Percentiles rank a stretch among this genome's conserved stretches.
These are phyloP conservation scores for Stygiomarasmius scandens DNA, from an alignment of 1,284 basidiomycete genomes.

Conservation along the genomic window DNA sequence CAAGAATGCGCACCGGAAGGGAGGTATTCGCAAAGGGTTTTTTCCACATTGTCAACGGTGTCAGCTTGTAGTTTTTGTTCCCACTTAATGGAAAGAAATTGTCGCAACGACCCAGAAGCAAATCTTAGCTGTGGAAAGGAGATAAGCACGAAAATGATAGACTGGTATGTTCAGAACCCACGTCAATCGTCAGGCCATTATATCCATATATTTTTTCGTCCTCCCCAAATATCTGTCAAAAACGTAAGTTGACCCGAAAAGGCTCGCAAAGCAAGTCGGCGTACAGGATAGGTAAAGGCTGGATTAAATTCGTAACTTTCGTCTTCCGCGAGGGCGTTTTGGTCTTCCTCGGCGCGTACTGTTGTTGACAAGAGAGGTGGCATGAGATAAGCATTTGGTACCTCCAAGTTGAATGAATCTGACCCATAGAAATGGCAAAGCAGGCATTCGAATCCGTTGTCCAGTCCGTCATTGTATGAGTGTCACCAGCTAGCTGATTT, in stretches of 20 bases:
- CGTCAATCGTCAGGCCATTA: constrained; percentile 79
- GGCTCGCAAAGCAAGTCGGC: constrained; percentile 23
- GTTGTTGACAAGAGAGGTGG: constrained; percentile 6
- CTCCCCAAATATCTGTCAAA: constrained; percentile 83
- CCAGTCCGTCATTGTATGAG: constrained; percentile 54
- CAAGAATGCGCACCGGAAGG: constrained; percentile 57
- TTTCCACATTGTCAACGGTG: constrained; percentile 89
- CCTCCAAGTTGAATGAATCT: constrained; percentile 16
- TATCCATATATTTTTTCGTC: constrained; percentile 98
- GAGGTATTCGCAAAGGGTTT: constrained; percentile 77
- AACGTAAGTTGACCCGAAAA: background rate
- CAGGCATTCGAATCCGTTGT: constrained; percentile 82
- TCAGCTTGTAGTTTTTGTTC: constrained; percentile 69
- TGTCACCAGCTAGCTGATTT: too few species aligned
- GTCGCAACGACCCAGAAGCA: constrained; percentile 83
- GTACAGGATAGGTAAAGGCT: constrained; percentile 85
- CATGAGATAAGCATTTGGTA: constrained; percentile 1
- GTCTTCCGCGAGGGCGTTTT: constrained; percentile 58
- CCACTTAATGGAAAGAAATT: constrained; percentile 75
- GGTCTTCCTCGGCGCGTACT: constrained; percentile 71
- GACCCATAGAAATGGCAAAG: constrained; percentile 73
- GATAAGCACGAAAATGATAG: constrained; percentile 4
- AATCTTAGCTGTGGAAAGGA: constrained; percentile 63
- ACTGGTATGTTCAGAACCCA: constrained; percentile 39
- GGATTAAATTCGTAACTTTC: constrained; percentile 77